Evolutionary conservation across 345 rosid species (phyloP).

Genomic region (Populus tremula): DNA sequence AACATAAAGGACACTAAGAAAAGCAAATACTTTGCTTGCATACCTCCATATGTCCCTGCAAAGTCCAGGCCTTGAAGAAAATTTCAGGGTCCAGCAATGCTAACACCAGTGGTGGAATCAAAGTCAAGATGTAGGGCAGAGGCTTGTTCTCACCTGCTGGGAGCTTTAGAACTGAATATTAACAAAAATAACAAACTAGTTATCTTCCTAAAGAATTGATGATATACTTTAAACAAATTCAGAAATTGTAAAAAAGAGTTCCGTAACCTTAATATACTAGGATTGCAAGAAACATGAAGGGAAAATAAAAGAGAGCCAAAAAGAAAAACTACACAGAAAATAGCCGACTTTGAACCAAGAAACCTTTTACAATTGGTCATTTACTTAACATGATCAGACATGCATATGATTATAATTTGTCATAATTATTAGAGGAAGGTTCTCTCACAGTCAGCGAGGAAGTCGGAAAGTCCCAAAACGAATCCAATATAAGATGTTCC

Average conservation of each 20-base stretch:
- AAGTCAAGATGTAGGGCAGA: slow-evolving; percentile 61
- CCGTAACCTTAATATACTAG: background rate
- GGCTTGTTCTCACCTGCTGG: slow-evolving; percentile 60
- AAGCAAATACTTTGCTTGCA: background rate
- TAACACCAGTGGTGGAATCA: slow-evolving; percentile 71
- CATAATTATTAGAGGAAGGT: background rate
- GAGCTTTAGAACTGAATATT: slow-evolving; percentile 60
- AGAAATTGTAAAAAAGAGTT: background rate
- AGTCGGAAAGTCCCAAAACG: slow-evolving; percentile 82
- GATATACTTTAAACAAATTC: background rate
- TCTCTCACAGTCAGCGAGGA: slow-evolving; percentile 81
- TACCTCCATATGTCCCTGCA: slow-evolving; percentile 97
- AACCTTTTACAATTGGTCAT: background rate
- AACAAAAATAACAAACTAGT: background rate
- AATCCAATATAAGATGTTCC: slow-evolving; percentile 91
- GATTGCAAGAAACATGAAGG: background rate
- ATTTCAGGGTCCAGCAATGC: slow-evolving; percentile 83
- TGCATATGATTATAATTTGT: background rate
- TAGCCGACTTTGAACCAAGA: background rate
- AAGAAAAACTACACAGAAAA: background rate
- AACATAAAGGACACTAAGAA: background rate
- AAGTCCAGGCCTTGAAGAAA: slow-evolving; percentile 93
- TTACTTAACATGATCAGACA: no score
- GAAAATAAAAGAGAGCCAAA: background rate
- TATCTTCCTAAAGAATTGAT: background rate